Evolutionary conservation across 208 protist genomes (phyloP).

Genomic region (Acanthamoeba castellanii): DNA sequence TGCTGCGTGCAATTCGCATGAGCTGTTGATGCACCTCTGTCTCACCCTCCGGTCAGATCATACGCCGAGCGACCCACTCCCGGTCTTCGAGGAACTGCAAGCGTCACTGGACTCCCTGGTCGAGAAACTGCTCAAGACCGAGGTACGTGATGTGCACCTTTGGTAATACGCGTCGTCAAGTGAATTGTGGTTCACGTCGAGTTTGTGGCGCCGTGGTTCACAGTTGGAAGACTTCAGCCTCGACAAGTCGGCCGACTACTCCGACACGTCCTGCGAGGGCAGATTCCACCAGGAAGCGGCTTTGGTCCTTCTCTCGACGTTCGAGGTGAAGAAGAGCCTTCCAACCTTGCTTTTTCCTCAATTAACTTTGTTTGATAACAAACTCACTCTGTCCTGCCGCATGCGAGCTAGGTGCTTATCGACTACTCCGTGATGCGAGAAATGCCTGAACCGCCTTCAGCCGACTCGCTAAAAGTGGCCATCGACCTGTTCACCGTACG

Average conservation of each 20-base stretch:
- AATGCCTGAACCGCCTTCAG: conserved; percentile 43
- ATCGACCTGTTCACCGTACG: not conserved
- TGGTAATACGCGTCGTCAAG: not conserved
- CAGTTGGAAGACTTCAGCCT: conserved; percentile 70
- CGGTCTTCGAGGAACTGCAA: conserved; percentile 1
- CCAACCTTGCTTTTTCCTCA: not conserved
- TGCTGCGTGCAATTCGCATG: not conserved
- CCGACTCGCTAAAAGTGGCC: not conserved
- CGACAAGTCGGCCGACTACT: conserved; percentile 52
- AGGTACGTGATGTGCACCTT: not conserved
- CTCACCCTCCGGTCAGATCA: not conserved
- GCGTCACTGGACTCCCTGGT: not conserved
- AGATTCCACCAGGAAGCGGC: conserved; percentile 64
- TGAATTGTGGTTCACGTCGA: not conserved
- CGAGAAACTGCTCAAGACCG: not conserved
- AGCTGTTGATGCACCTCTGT: no score
- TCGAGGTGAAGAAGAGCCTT: not conserved
- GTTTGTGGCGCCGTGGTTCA: not conserved
- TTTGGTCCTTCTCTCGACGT: not conserved
- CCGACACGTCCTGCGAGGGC: conserved; percentile 47
- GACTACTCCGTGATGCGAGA: conserved; percentile 67
- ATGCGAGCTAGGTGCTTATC: not conserved
- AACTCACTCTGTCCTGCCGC: no score
- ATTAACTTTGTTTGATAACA: no score
- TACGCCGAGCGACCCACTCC: not conserved